Evolutionary conservation across 768 basidiomycete species (phyloP).

Genomic region (Cystofilobasidium capitatum): DNA sequence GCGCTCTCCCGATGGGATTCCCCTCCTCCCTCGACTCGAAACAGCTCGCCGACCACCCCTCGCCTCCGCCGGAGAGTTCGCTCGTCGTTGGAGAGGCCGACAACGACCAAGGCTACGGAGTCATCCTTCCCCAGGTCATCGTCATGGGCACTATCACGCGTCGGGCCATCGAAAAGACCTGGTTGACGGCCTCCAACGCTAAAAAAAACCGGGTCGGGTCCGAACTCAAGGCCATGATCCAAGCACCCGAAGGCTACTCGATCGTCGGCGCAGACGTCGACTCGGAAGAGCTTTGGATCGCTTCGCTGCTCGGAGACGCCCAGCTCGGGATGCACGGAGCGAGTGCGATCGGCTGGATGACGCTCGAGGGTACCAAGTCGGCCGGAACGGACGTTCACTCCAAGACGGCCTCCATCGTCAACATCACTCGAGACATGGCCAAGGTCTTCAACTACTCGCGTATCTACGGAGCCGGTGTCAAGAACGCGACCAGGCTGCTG

Average conservation of each 20-base stretch:
- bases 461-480: conserved; percentile 97
- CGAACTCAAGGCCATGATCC: conserved; percentile 95
- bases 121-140: conserved; percentile 91
- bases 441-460: conserved; percentile 98
- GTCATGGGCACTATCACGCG: conserved; percentile 99
- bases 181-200: conserved; percentile 96
- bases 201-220: conserved; percentile 97
- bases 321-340: conserved; percentile 96
- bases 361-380: conserved; percentile 88
- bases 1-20: conserved; percentile 49
- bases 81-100: conserved; percentile 46
- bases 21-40: background rate
- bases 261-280: conserved; percentile 98
- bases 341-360: conserved; percentile 98
- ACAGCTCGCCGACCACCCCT: conserved; percentile 27
- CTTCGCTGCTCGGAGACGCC: conserved; percentile 94
- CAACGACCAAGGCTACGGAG: conserved; percentile 45
- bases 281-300: conserved; percentile 98
- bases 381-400: conserved; percentile 94
- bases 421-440: conserved; percentile 85
- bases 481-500: conserved; percentile 77
- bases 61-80: conserved; percentile 13
- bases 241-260: conserved; percentile 81
- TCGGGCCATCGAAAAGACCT: conserved; percentile 92
- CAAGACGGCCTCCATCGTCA: conserved; percentile 85